Evolutionary conservation across 2,329 filamentous ascomycete species (phyloP).

Genomic region (Lachnellula suecica): DNA sequence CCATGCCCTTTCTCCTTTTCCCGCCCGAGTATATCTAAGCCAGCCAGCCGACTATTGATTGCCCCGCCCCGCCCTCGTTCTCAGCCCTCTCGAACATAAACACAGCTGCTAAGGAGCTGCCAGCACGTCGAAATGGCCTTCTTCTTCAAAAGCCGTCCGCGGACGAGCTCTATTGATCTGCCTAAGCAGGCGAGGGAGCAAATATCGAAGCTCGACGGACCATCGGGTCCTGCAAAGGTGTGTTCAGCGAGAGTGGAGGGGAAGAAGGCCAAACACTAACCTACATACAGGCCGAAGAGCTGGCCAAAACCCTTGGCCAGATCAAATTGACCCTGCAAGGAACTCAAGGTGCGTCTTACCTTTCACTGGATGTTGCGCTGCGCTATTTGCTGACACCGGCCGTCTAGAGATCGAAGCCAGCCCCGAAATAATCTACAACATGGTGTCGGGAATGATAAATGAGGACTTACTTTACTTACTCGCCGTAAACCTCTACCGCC

Average conservation of each 20-base stretch:
- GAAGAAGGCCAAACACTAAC: constrained; percentile 18
- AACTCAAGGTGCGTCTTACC: constrained; percentile 67
- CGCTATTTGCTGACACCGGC: constrained; percentile 9
- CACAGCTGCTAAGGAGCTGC: constrained; percentile 1
- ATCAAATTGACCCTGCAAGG: constrained; percentile 95
- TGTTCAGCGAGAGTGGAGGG: constrained; percentile 1
- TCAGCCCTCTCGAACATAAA: constrained; percentile 7
- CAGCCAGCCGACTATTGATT: not conserved
- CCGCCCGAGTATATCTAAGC: not conserved
- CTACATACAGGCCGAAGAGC: constrained; percentile 70
- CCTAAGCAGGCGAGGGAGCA: constrained; percentile 57
- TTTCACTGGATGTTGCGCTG: not conserved
- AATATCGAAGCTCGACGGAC: constrained; percentile 59
- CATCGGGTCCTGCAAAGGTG: constrained; percentile 55
- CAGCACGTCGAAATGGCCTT: constrained; percentile 57
- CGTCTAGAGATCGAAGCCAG: constrained; percentile 82
- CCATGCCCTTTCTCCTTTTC: not conserved
- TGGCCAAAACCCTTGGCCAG: constrained; percentile 79
- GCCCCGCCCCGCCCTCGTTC: not conserved
- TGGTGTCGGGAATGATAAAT: constrained; percentile 81
- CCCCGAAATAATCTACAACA: constrained; percentile 83
- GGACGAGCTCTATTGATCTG: constrained; percentile 58
- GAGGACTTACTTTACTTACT: constrained; percentile 87
- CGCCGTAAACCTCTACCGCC: constrained; percentile 75
- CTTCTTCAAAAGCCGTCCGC: constrained; percentile 62